A percentile compares a stretch with the other conserved stretches of the same genome.
Conservation (phyloP, 805 yeast species). For the Yamadazyma laniorum region DNA sequence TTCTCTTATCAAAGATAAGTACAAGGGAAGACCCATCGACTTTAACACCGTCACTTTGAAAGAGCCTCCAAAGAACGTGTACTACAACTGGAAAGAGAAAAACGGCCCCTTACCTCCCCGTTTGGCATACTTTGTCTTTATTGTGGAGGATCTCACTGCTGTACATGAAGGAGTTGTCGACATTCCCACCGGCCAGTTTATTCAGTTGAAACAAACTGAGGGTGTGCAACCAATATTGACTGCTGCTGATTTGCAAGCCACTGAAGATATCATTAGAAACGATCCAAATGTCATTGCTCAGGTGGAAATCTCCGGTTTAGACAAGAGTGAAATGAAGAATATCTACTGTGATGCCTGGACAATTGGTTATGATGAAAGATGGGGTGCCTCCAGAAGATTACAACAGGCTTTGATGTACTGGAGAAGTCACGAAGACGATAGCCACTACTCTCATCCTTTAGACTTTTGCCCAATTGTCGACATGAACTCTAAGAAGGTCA, state of each 20-base stretch:
- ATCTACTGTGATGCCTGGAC: slow-evolving; percentile 70
- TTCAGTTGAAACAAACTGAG: slow-evolving; percentile 47
- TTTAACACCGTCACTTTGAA: slow-evolving; percentile 70
- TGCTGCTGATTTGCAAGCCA: slow-evolving; percentile 59
- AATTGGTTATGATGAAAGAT: slow-evolving; percentile 70
- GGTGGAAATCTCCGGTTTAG: slow-evolving; percentile 67
- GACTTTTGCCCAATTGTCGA: slow-evolving; percentile 84
- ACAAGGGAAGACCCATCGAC: slow-evolving; percentile 43
- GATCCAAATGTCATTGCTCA: slow-evolving; percentile 73
- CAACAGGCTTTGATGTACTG: slow-evolving; percentile 82
- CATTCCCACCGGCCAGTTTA: slow-evolving; percentile 46
- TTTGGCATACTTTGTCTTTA: slow-evolving; percentile 62
- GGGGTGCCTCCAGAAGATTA: slow-evolving; percentile 72
- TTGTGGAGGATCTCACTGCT: slow-evolving; percentile 58
- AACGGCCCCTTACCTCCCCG: slow-evolving; percentile 65
- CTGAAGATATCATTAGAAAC: slow-evolving; percentile 64
- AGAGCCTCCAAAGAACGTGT: slow-evolving; percentile 67
- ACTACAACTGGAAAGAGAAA: slow-evolving; percentile 62
- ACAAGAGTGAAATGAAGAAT: slow-evolving; percentile 57
- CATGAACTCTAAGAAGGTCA: slow-evolving; percentile 64
- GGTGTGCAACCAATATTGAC: slow-evolving; percentile 77
- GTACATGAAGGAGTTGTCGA: slow-evolving; percentile 72
- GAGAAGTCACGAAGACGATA: slow-evolving; percentile 73
- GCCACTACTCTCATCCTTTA: slow-evolving; percentile 71
- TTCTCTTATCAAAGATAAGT: slow-evolving; percentile 48